A percentile compares a stretch with the other conserved stretches of the same genome.
Conservation (phyloP, 345 rosid species). For the Brassica napus region Da-Ae NC_063434.1:6136501-6137000, state of each 20-base stretch:
- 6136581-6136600: no score
- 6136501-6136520: no score
- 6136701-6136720: no score
- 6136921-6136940: not conserved
- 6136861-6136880: conserved; percentile 19
- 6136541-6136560: no score
- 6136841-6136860: conserved; percentile 14
- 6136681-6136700: no score
- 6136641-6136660: no score
- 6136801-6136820: not conserved
- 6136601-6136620: no score
- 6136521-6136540: no score
- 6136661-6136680: no score
- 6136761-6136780: conserved; percentile 6
- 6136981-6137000: not conserved
- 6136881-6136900: not conserved
- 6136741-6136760: not conserved
- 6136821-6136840: not conserved
- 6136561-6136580: no score
- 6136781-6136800: conserved; percentile 26
- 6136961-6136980: not conserved
- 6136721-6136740: not conserved
- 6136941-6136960: not conserved
- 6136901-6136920: not conserved
- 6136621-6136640: no score